Evolutionary conservation across 192 early-diverging fungal species (phyloP), one percentile per base, ranked within the genome.

Genomic region (Polychytrium aggregatum): DNA sequence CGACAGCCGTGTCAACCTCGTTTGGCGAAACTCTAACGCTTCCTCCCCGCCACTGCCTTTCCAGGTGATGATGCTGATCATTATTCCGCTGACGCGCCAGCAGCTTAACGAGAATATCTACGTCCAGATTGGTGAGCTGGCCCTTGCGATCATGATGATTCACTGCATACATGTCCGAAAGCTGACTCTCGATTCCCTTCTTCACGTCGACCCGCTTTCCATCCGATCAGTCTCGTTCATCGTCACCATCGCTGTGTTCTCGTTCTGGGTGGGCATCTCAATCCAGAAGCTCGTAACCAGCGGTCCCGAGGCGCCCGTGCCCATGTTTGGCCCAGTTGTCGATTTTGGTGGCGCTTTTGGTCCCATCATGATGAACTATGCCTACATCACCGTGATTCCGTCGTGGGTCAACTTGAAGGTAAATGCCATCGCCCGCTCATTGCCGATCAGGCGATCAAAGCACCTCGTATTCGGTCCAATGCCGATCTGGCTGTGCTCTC

Each of bases 401-500:
- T 60, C 59, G 20, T 78, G 72, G 72, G 61, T 78, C 28, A 78
- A 78, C 46, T 52, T 76, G 18, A 78, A 78, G 60, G 70, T 73
- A 29, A 4, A 33, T 10, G 13, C 14, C 24, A 16, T n/a, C n/a
- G n/a, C n/a, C n/a, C n/a, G n/a, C n/a, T n/a, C n/a, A n/a, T n/a
- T n/a, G n/a, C n/a, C n/a, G n/a, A n/a, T n/a, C n/a, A n/a, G n/a
- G n/a, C n/a, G n/a, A n/a, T n/a, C n/a, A n/a, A n/a, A n/a, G n/a
- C n/a, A n/a, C n/a, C n/a, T n/a, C n/a, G n/a, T n/a, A n/a, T n/a
- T n/a, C n/a, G n/a, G n/a, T n/a, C n/a, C n/a, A n/a, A n/a, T n/a
- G n/a, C n/a, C n/a, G n/a, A n/a, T n/a, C n/a, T n/a, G n/a, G n/a
- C n/a, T n/a, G n/a, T n/a, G n/a, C n/a, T n/a, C n/a, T n/a, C n/a